Evolutionary conservation across 2,329 filamentous ascomycete species (phyloP).

Genomic region (Aspergillus sp.): DNA sequence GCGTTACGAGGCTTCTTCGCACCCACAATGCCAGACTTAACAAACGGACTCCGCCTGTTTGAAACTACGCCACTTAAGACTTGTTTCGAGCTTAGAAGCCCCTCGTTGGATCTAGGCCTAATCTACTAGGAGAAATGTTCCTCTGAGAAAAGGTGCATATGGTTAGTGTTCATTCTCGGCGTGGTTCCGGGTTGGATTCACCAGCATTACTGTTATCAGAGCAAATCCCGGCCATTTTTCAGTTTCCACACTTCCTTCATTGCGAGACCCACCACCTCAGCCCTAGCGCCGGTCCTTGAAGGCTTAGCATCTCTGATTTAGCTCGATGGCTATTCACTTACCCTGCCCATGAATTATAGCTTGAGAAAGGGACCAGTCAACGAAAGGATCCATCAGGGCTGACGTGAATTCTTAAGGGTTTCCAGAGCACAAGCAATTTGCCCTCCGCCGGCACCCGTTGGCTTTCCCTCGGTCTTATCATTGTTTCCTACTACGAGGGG

Average conservation of each 20-base stretch:
- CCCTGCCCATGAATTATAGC: background rate
- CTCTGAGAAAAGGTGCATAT: no score
- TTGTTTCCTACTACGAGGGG: no score
- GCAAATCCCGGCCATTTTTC: no score
- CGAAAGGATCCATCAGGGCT: background rate
- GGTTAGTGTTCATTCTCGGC: no score
- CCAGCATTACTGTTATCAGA: no score
- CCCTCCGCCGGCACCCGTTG: background rate
- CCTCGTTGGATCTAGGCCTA: background rate
- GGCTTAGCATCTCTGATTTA: background rate
- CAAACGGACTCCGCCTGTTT: background rate
- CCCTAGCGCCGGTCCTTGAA: background rate
- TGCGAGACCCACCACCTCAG: background rate
- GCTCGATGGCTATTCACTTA: no score
- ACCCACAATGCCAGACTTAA: background rate
- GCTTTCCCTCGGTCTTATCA: no score
- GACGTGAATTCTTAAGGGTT: background rate
- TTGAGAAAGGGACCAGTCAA: background rate
- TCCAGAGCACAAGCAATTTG: background rate
- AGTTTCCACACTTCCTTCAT: no score
- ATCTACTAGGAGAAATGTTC: background rate
- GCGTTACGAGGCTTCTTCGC: background rate
- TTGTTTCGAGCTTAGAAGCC: background rate
- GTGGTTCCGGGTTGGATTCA: no score
- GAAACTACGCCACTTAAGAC: background rate